Base-by-base conservation (phyloP, 345 rosid species). In the Erucastrum elatum region DNA sequence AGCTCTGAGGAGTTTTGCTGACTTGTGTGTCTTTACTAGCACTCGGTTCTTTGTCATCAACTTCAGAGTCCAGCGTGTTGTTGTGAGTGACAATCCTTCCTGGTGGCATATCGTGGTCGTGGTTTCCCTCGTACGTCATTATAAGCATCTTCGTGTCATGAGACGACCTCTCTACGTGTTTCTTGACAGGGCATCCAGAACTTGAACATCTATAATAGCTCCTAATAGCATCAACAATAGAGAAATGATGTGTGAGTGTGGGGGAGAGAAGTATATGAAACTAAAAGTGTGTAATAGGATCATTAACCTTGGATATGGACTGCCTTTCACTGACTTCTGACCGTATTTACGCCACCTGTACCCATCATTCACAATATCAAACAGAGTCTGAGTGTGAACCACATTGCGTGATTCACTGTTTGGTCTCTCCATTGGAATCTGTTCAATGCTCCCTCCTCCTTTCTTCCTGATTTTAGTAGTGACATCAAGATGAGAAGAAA, bases 321-420 rank as follows among this genome's bases (percentile, higher is more conserved):
- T 94, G 75, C 99, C 98, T 87, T 94, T 94, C 66, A 94, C 97
- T 72, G 92, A 71, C 82, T 94, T 94, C 85, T 92, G 99, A 75
- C 99, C 99, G 82, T 94, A 94, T 84, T 94, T 94, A 70, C 98
- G 99, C 99, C 99, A 94, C 33, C 98, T 94, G 73, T 89, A 93
- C 35, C 98, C 98, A 86, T 94, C 99, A 78, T 89, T 91, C 64
- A 94, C 96, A 76, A 87, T 83, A 81, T 90, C 90, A 77, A 86
- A 80, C 80, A 82, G 77, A 72, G 88, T 87, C 63, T 68, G 71
- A 75, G 90, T 91, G 82, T 90, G 91, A 63, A 90, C 83, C 33
- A 89, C 88, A 64, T 53, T 70, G 25, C 91, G 93, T 15, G 87
- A 75, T 53, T 91, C 98, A 56, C 80, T 79, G 68, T 63, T 67